Conservation (phyloP, 768 basidiomycete genomes). For the Flagelloscypha sp. region DNA sequence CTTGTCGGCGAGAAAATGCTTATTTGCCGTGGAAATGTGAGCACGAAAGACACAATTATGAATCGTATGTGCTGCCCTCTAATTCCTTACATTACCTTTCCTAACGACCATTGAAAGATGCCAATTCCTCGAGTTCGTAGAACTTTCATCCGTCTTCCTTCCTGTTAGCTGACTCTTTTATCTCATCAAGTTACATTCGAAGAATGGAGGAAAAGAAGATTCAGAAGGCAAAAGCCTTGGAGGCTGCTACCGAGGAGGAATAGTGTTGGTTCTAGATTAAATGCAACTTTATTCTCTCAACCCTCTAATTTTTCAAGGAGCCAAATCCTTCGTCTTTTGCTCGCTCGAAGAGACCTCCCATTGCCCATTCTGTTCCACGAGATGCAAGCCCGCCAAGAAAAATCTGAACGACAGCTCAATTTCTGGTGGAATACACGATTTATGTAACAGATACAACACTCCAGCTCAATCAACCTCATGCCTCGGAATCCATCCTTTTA, state of each 20-base stretch:
- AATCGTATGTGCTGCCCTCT: slow-evolving; percentile 52
- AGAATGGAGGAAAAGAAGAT: slow-evolving; percentile 81
- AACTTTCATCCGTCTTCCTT: slow-evolving; percentile 3
- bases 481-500: too few species aligned
- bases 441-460: too few species aligned
- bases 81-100: background rate
- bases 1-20: slow-evolving; percentile 67
- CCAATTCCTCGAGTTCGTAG: slow-evolving; percentile 87
- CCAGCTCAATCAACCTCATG: too few species aligned
- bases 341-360: too few species aligned
- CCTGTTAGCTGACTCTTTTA: background rate
- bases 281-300: too few species aligned
- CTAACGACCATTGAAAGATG: slow-evolving; percentile 43
- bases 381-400: too few species aligned
- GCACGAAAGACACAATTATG: slow-evolving; percentile 77
- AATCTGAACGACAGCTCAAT: too few species aligned
- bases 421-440: too few species aligned
- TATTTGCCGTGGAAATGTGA: slow-evolving; percentile 95
- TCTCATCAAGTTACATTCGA: slow-evolving; percentile 59
- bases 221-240: slow-evolving; percentile 37
- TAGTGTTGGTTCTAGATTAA: too few species aligned
- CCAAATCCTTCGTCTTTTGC: too few species aligned
- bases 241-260: slow-evolving; percentile 27
- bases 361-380: too few species aligned
- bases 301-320: too few species aligned